Evolutionary conservation across 2,329 filamentous ascomycete species (phyloP).

Genomic region (Clarireedia sp.): DNA sequence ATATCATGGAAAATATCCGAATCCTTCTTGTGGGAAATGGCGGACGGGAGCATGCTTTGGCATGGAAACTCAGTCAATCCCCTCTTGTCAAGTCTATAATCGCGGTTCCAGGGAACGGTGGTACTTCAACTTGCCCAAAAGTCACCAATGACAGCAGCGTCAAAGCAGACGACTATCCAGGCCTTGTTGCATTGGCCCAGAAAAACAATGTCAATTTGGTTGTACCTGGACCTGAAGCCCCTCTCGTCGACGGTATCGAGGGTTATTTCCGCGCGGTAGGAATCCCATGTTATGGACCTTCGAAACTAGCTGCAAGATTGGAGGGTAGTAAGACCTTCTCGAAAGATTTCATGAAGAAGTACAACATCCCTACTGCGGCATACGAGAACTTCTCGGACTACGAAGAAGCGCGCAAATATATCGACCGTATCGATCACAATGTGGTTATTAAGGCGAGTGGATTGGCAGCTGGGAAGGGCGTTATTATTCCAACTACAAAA

Average conservation of each 20-base stretch:
- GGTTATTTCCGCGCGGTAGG: slow-evolving; percentile 58
- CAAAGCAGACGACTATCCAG: slow-evolving; percentile 66
- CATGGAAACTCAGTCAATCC: slow-evolving; percentile 88
- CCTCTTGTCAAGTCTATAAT: slow-evolving; percentile 68
- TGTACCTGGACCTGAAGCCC: slow-evolving; percentile 84
- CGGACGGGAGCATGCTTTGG: slow-evolving; percentile 87
- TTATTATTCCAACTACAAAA: slow-evolving; percentile 62
- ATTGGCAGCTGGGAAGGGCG: slow-evolving; percentile 89
- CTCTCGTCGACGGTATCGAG: slow-evolving; percentile 86
- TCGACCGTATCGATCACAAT: slow-evolving; percentile 61
- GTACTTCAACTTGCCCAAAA: slow-evolving; percentile 64
- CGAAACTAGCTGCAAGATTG: slow-evolving; percentile 74
- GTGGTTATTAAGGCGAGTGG: slow-evolving; percentile 93
- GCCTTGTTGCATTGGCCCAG: slow-evolving; percentile 67
- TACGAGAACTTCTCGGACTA: slow-evolving; percentile 85
- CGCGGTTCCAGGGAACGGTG: slow-evolving; percentile 74
- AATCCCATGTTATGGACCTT: slow-evolving; percentile 62
- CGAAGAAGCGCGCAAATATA: slow-evolving; percentile 62
- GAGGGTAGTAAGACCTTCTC: slow-evolving; percentile 96
- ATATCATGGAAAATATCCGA: slow-evolving; percentile 32
- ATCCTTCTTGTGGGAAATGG: slow-evolving; percentile 89
- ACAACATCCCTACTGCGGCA: slow-evolving; percentile 81
- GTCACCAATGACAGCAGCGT: slow-evolving; percentile 61
- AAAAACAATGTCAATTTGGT: slow-evolving; percentile 68
- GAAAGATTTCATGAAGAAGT: slow-evolving; percentile 94